Evolutionary conservation across 352 stramenopile species (phyloP), one percentile per base, ranked within the genome.

Genomic region (Globisporangium paroecandrum): DNA sequence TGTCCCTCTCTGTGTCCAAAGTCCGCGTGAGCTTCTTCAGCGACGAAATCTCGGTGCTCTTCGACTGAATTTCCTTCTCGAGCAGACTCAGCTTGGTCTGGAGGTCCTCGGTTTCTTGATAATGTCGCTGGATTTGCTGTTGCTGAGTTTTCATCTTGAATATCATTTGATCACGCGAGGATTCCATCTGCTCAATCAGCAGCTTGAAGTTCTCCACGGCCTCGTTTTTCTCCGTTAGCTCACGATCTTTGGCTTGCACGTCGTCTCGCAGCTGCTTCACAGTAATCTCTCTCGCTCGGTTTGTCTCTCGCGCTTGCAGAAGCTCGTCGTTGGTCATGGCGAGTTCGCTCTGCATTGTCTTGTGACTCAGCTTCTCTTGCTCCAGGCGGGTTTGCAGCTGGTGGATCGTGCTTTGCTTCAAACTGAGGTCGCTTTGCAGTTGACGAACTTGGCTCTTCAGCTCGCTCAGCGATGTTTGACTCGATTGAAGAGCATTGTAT

Each of bases 181-280:
- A 83, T 62, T 94, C 85, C 81, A 95, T 92, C 58, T 94, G 85
- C 69, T 91, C 85, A 18, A 94, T 78, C 43, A 95, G 49, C 22
- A 92, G 69, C 54, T 89, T 89, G 1, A 89, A 75, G 32, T 91
- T 94, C 60, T 90, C 82, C 27, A 83, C 71, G 3, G 76, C 72
- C 55, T 89, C 83, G 1, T 69, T 85, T 63, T 90, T 91, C 69
- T 92, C 82, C 0, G 79, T 90, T 69, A 92, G 54, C 22, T 67
- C 67, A 29, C 75, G 76, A 29, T 91, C 81, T 66, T 88, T 89
- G 0, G 75, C 66, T 57, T 82, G 81, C 22, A 85, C 69, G 22
- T 93, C 76, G 1, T 85, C 74, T 10, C 85, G 80, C 38, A 93
- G 22, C 62, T 91, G 79, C 41, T 83, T 81, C 38, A 90, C 64